Evolutionary conservation across 2,329 filamentous ascomycete species (phyloP).

Genomic region (Aspergillus floridensis): DNA sequence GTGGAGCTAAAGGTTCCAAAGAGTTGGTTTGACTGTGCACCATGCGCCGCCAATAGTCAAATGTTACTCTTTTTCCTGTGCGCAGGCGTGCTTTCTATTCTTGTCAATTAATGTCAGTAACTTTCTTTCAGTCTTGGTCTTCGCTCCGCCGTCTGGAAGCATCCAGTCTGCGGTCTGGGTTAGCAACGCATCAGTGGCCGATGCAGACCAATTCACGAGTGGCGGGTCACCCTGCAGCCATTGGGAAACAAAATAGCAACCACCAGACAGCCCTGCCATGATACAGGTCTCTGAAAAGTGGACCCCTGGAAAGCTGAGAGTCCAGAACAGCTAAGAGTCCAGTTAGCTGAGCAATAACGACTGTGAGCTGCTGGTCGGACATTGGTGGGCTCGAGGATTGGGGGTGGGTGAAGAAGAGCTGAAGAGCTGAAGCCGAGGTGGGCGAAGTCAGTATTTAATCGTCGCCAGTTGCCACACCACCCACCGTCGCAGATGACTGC

Average conservation of each 20-base stretch:
- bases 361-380: background rate
- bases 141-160: background rate
- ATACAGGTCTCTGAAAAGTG: constrained; percentile 12
- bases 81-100: background rate
- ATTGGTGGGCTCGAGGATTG: background rate
- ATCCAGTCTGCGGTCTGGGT: background rate
- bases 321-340: constrained; percentile 15
- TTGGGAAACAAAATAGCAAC: constrained; percentile 22
- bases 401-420: background rate
- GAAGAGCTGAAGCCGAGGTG: constrained; percentile 6
- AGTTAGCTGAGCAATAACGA: background rate
- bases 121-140: constrained; percentile 3
- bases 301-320: constrained; percentile 8
- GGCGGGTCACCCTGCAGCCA: constrained; percentile 29
- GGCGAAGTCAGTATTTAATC: constrained; percentile 6
- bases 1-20: constrained; percentile 12
- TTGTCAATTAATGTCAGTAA: background rate
- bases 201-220: constrained; percentile 29
- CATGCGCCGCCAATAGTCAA: background rate
- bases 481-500: background rate
- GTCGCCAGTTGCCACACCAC: constrained; percentile 1
- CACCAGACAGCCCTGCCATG: constrained; percentile 13
- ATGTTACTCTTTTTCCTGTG: constrained; percentile 1
- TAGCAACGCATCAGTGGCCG: constrained; percentile 2
- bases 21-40: constrained; percentile 8